Evolutionary conservation across 1,139 yeast species (phyloP).

Genomic region (Yamadazyma triangularis): DNA sequence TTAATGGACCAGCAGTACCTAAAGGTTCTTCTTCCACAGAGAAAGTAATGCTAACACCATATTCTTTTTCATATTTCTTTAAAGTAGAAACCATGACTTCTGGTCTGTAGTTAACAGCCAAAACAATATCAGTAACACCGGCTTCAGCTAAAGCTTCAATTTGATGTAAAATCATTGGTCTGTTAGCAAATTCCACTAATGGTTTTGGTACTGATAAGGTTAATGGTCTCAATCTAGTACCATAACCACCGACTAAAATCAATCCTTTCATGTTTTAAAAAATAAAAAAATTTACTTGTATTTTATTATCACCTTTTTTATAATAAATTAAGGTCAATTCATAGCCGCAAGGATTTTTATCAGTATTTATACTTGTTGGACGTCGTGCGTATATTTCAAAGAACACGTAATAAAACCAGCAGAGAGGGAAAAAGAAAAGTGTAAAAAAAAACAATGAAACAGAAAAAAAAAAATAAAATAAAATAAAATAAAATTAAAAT

Average conservation of each 20-base stretch:
- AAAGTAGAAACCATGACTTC: conserved; percentile 97
- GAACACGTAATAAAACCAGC: neutral
- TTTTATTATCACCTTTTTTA: too few relatives aligned
- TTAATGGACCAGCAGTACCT: conserved; percentile 99
- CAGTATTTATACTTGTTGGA: neutral
- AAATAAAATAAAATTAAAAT: too few relatives aligned
- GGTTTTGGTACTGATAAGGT: conserved; percentile 98
- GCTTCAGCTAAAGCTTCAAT: conserved; percentile 97
- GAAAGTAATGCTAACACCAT: conserved; percentile 93
- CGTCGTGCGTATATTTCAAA: neutral
- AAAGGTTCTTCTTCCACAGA: conserved; percentile 99
- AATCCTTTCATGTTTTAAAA: conserved; percentile 76
- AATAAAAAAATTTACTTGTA: neutral
- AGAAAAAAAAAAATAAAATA: too few relatives aligned
- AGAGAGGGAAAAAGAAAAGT: neutral
- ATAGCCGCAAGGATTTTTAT: neutral
- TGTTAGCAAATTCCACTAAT: conserved; percentile 96
- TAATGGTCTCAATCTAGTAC: conserved; percentile 99
- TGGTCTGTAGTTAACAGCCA: conserved; percentile 99
- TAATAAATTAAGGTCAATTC: neutral
- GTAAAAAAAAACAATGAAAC: neutral
- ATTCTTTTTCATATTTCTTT: conserved; percentile 89
- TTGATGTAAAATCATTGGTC: conserved; percentile 96
- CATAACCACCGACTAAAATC: conserved; percentile 99
- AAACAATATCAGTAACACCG: conserved; percentile 97